phyloP scores from a whole-genome alignment of 495 filamentous ascomycete genomes.

The Wilcoxina mikolae region DNA sequence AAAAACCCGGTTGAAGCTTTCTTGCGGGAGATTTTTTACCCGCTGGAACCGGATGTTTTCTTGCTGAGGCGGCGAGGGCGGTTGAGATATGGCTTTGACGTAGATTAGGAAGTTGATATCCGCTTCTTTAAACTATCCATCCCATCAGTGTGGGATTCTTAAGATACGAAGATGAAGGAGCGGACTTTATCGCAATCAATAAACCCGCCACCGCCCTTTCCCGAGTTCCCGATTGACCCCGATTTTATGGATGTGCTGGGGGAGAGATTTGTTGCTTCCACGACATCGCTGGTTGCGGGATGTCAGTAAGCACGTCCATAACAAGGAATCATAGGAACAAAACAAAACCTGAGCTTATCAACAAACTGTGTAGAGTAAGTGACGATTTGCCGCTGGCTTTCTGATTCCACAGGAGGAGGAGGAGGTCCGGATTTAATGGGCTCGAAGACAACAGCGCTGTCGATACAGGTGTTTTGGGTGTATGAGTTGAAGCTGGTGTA shows the following conservation, averaged over 20 bases:
- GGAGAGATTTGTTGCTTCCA: conserved; percentile 7
- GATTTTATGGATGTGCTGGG: conserved; percentile 1
- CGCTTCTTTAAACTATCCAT: conserved; percentile 4
- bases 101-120: conserved; percentile 5
- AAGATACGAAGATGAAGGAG: neutral
- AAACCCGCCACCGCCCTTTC: conserved; percentile 5
- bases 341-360: conserved; percentile 2
- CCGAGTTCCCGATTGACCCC: conserved; percentile 1
- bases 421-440: neutral
- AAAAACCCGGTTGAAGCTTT: neutral
- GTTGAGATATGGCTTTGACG: neutral
- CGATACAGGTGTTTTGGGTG: conserved; percentile 4
- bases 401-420: neutral
- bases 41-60: conserved; percentile 6
- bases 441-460: conserved; percentile 5
- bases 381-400: neutral
- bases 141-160: no score
- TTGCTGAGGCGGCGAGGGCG: neutral
- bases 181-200: conserved; percentile 3
- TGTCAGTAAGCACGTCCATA: no score
- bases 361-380: conserved; percentile 2
- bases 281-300: conserved; percentile 3
- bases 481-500: conserved; percentile 3
- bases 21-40: neutral
- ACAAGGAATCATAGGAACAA: neutral